phyloP scores from a whole-genome alignment of 106 monocot species.

The Platanthera zijinensis region DNA sequence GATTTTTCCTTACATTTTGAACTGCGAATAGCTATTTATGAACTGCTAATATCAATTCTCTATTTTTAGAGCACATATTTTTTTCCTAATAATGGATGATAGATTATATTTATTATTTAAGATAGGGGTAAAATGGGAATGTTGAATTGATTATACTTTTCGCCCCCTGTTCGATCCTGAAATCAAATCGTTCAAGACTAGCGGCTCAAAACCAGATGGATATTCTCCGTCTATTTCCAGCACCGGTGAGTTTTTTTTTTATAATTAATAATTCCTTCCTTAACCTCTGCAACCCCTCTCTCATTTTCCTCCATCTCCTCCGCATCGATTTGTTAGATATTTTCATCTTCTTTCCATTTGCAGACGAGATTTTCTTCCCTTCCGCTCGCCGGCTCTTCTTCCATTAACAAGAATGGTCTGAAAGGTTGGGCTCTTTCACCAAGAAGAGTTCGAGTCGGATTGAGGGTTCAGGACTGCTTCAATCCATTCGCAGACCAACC shows the following conservation, averaged over 20 bases:
- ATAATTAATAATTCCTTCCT: background rate
- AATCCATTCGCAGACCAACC: conserved; percentile 67
- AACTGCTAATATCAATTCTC: too few relatives aligned
- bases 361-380: conserved; percentile 9
- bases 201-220: background rate
- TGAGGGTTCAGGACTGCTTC: conserved; percentile 32
- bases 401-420: background rate
- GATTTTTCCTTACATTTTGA: too few relatives aligned
- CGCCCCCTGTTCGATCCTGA: background rate
- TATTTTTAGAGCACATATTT: too few relatives aligned
- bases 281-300: background rate
- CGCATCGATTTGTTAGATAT: background rate
- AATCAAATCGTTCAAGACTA: background rate
- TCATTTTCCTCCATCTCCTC: background rate
- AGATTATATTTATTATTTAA: too few relatives aligned
- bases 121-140: too few relatives aligned
- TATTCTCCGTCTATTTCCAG: background rate
- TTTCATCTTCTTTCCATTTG: background rate
- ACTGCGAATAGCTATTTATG: too few relatives aligned
- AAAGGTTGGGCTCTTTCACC: background rate
- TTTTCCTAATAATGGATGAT: too few relatives aligned
- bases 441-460: conserved; percentile 5
- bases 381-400: background rate
- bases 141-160: too few relatives aligned
- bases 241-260: background rate